Conservation (phyloP, 1,139 yeast genomes). For the Geotrichum restrictum region DNA sequence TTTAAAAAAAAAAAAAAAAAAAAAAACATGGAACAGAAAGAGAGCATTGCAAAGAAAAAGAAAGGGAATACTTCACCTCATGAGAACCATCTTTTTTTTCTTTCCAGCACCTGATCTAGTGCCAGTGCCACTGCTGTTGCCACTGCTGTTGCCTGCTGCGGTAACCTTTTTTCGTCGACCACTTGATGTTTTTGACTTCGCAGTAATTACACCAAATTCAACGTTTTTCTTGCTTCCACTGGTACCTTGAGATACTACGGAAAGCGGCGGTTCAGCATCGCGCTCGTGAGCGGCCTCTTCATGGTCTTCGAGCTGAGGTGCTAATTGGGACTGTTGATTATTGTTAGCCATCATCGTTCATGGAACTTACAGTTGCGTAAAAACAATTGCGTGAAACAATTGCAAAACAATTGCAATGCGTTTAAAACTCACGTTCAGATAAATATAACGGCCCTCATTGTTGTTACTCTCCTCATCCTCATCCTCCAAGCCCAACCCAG, state of each 20-base stretch:
- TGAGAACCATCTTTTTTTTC: slow-evolving; percentile 9
- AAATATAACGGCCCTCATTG: background rate
- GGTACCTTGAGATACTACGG: background rate
- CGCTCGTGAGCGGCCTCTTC: background rate
- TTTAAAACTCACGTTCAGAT: background rate
- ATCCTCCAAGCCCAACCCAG: background rate
- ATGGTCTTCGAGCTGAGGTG: slow-evolving; percentile 1
- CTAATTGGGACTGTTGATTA: slow-evolving; percentile 5
- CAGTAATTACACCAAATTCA: no score
- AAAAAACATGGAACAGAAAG: background rate
- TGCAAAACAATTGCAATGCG: background rate
- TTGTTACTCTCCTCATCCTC: background rate
- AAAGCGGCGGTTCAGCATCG: background rate
- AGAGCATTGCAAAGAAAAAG: background rate
- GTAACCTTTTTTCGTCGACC: no score
- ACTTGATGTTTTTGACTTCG: background rate
- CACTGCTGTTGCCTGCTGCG: no score
- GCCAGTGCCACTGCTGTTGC: background rate
- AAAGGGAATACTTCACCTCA: no score
- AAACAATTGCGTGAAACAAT: no score
- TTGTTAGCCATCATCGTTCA: background rate
- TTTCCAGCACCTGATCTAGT: background rate
- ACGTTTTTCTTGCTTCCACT: background rate
- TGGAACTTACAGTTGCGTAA: no score
- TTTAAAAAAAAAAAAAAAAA: background rate